A percentile compares a stretch with the other conserved stretches of the same genome.
phyloP scores from a whole-genome alignment of 2,329 filamentous ascomycete genomes.

The Pseudogymnoascus sp. region DNA sequence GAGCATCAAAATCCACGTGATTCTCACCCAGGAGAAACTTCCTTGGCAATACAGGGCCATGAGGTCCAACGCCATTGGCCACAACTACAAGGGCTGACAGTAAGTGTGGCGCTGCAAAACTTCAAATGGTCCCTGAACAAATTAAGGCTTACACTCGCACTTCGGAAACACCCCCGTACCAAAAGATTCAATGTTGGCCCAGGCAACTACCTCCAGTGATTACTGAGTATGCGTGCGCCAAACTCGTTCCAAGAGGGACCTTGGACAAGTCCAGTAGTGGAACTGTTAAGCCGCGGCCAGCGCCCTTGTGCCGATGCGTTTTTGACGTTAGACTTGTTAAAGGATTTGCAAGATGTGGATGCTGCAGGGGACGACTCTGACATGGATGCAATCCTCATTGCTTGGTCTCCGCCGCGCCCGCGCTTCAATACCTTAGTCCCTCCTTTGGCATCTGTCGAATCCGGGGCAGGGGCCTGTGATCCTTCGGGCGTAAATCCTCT shows the following conservation, averaged over 20 bases:
- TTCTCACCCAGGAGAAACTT: not conserved
- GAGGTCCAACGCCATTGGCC: not conserved
- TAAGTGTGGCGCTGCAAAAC: not conserved
- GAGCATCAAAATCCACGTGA: not conserved
- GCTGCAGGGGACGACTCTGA: not conserved
- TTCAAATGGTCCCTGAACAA: not conserved
- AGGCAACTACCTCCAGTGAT: not conserved
- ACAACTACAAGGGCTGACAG: not conserved
- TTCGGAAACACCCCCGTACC: not conserved
- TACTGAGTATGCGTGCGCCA: not conserved
- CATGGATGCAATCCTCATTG: constrained; percentile 5
- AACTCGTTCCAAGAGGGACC: not conserved
- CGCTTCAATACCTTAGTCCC: not conserved
- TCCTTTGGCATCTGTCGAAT: not conserved
- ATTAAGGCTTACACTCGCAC: not conserved
- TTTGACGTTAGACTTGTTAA: not conserved
- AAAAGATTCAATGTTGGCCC: not conserved
- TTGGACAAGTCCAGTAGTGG: not conserved
- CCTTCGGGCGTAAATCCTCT: constrained; percentile 1
- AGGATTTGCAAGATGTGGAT: not conserved
- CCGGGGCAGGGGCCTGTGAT: not conserved
- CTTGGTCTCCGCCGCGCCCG: not conserved
- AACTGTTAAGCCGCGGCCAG: not conserved
- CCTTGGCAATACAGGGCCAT: not conserved
- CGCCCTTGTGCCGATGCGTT: not conserved